phyloP scores from a whole-genome alignment of 2,329 filamentous ascomycete genomes.

The Cercospora citrullina region DNA sequence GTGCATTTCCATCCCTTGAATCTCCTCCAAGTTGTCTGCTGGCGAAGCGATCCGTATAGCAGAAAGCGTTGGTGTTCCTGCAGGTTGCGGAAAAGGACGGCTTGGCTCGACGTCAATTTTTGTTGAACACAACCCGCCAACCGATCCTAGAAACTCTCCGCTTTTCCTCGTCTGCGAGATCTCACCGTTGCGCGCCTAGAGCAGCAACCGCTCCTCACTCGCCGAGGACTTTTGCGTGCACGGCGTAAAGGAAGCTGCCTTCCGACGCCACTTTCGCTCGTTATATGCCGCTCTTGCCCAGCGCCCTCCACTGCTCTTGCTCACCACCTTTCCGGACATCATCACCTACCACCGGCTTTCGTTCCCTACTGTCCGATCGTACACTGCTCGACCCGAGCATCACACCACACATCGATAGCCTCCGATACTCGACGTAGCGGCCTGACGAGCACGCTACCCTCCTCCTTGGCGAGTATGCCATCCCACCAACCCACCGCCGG shows the following conservation, averaged over 20 bases:
- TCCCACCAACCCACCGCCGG: conserved; percentile 51
- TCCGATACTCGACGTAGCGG: neutral
- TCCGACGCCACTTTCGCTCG: conserved; percentile 9
- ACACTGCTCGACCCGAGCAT: conserved; percentile 1
- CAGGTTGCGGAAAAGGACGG: conserved; percentile 11
- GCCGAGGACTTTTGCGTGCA: neutral
- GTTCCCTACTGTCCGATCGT: neutral
- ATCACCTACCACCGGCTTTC: conserved; percentile 1
- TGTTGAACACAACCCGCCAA: conserved; percentile 14
- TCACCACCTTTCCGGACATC: conserved; percentile 1
- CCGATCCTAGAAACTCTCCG: conserved; percentile 9
- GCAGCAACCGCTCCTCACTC: conserved; percentile 5
- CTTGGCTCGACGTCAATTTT: conserved; percentile 14
- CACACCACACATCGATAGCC: neutral
- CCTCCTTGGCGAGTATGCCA: conserved; percentile 45
- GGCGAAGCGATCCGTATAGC: neutral
- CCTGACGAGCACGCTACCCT: conserved; percentile 4
- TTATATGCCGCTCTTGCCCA: conserved; percentile 14
- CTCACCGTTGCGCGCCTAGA: conserved; percentile 5
- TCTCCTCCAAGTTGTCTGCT: neutral
- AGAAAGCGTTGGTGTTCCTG: conserved; percentile 3
- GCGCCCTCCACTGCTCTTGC: neutral
- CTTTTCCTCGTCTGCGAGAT: conserved; percentile 6
- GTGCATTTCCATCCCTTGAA: neutral
- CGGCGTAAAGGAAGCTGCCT: conserved; percentile 1